Evolutionary conservation across 2,329 filamentous ascomycete genomes (phyloP), one percentile per base, ranked within the genome.

Genomic region (Aspergillus felis): DNA sequence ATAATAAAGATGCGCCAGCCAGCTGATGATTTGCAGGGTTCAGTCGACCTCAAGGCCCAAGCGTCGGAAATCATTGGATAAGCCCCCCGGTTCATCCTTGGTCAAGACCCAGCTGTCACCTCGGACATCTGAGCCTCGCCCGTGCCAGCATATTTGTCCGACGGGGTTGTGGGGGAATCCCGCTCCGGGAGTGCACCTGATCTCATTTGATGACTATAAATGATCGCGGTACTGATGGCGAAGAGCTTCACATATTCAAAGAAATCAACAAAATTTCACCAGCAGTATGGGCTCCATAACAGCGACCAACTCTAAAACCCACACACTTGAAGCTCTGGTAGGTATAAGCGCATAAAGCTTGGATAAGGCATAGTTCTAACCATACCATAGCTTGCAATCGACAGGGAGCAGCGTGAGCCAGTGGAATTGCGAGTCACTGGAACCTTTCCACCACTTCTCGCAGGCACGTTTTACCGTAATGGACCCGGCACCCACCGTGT

Each of bases 381-480:
- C 4, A 7, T 1, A 14, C 5, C 5, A n/a, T 17, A 38, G 32
- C 32, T 38, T 5, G 32, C 32, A 38, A 38, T 4, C 32, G 5
- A 17, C 32, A 17, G 32, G 14, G 86, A 90, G 64, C 81, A 88
- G 59, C 80, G 81, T 4, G 82, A 82, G 0, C 87, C 88, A 0
- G 74, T 91, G 3, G 76, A 84, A 48, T 79, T 92, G 17, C 67
- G 66, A 0, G 79, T 92, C 3, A 78, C 77, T 50, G 90, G 90
- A 8, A 72, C 70, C 0, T 90, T 93, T 53, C 90, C 90, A 0
- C 56, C 77, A 1, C 91, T 87, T 79, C 84, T 84, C 3, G 84
- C 87, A 1, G 90, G 90, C 1, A 79, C 83, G 1, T 79, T 93
- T 0, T 92, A 87, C 71, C 82, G 89, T 29, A 91, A 87, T 0